phyloP scores from a whole-genome alignment of 1,284 basidiomycete genomes.

The Earliella scabrosa region DNA sequence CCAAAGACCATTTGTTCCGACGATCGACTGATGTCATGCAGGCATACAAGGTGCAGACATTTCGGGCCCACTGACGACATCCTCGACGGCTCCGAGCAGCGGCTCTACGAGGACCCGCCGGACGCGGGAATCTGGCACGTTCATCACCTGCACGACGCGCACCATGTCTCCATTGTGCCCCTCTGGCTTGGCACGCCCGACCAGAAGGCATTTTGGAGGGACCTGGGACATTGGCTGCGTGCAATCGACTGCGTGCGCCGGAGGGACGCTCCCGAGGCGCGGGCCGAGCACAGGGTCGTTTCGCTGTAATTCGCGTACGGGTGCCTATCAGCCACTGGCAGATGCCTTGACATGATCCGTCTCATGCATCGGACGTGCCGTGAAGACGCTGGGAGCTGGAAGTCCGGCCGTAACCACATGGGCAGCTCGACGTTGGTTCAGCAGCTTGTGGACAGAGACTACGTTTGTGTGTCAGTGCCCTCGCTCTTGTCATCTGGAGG shows the following conservation, averaged over 20 bases:
- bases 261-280: background rate
- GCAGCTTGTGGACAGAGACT: too few relatives aligned
- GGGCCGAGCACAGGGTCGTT: too few relatives aligned
- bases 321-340: too few relatives aligned
- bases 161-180: slow-evolving; percentile 48
- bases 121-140: slow-evolving; percentile 51
- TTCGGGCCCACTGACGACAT: slow-evolving; percentile 13
- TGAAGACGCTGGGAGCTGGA: too few relatives aligned
- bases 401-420: too few relatives aligned
- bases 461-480: too few relatives aligned
- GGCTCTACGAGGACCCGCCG: slow-evolving; percentile 14
- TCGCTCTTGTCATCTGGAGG: too few relatives aligned
- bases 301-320: too few relatives aligned
- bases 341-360: too few relatives aligned
- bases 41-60: slow-evolving; percentile 30
- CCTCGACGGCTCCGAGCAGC: slow-evolving; percentile 5
- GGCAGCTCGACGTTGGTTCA: too few relatives aligned
- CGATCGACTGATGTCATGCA: background rate
- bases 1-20: background rate
- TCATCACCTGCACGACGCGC: slow-evolving; percentile 37
- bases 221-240: slow-evolving; percentile 43
- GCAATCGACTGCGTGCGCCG: slow-evolving; percentile 7
- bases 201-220: slow-evolving; percentile 46
- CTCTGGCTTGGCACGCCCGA: slow-evolving; percentile 40
- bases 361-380: too few relatives aligned